Conservation (phyloP, 2,329 filamentous ascomycete genomes). For the Monosporascus cannonballus region DNA sequence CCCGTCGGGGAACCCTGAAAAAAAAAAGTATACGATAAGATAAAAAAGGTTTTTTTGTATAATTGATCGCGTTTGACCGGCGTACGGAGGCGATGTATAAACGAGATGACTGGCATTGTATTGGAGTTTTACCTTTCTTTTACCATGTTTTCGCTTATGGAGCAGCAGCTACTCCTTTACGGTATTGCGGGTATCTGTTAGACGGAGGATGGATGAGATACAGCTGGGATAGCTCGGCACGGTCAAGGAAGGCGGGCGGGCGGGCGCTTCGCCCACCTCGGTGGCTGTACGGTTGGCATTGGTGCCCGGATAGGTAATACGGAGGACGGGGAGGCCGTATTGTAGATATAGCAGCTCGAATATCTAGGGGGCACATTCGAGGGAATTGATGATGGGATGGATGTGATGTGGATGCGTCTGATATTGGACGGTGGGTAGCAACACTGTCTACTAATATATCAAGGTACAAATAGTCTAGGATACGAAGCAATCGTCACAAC, state of each 20-base stretch:
- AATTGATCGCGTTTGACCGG: not conserved
- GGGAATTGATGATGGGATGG: too few relatives aligned
- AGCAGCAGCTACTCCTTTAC: too few relatives aligned
- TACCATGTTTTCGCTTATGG: not conserved
- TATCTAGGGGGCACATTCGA: too few relatives aligned
- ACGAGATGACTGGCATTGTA: not conserved
- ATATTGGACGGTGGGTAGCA: not conserved
- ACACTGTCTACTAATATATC: not conserved
- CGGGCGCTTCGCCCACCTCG: too few relatives aligned
- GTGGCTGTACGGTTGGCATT: too few relatives aligned
- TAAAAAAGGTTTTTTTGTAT: not conserved
- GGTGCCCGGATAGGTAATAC: too few relatives aligned
- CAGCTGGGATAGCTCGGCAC: too few relatives aligned
- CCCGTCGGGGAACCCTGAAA: not conserved
- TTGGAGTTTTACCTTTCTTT: not conserved
- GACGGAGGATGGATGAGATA: not conserved
- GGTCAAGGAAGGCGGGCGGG: too few relatives aligned
- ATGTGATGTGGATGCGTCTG: not conserved
- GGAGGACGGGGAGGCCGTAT: too few relatives aligned
- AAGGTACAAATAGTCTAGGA: not conserved
- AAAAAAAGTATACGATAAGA: not conserved
- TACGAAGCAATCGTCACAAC: too few relatives aligned
- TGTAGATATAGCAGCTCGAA: too few relatives aligned
- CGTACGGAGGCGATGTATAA: not conserved
- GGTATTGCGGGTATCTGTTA: not conserved